A percentile compares a stretch with the other conserved stretches of the same genome.
These are phyloP conservation scores for Komagataella mondaviorum DNA, from an alignment of 805 yeast genomes.

Conservation along the genomic window DNA sequence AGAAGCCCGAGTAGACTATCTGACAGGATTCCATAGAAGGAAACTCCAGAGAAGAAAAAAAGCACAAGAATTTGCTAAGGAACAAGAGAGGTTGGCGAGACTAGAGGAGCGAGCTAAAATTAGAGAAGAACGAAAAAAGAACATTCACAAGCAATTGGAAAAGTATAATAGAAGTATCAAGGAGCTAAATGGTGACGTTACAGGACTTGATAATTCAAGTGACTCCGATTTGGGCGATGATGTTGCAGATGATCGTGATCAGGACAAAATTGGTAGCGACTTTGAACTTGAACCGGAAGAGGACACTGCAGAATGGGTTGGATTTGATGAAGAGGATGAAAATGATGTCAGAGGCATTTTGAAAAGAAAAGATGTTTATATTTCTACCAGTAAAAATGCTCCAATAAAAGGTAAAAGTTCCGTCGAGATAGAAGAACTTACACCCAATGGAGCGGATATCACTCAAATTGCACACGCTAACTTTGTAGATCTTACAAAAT, in stretches of 20 bases:
- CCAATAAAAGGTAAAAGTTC: constrained; percentile 32
- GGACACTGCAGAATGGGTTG: constrained; percentile 24
- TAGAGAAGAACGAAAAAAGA: constrained; percentile 58
- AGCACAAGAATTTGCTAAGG: constrained; percentile 65
- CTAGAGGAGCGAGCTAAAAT: constrained; percentile 64
- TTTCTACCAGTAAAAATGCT: constrained; percentile 16
- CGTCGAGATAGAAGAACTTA: constrained; percentile 44
- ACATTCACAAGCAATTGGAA: constrained; percentile 48
- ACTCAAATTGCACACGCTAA: constrained; percentile 41
- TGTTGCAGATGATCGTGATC: constrained; percentile 8
- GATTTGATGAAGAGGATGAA: constrained; percentile 19
- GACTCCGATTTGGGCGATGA: constrained; percentile 9
- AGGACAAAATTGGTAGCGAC: constrained; percentile 17
- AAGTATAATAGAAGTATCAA: constrained; percentile 28
- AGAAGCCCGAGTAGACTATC: constrained; percentile 64
- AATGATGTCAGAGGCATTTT: constrained; percentile 23
- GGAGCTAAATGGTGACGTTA: not conserved
- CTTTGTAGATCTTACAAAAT: constrained; percentile 55
- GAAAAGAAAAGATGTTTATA: constrained; percentile 29
- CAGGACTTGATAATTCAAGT: not conserved
- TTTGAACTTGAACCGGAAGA: constrained; percentile 6
- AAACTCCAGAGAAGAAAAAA: constrained; percentile 79
- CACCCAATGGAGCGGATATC: constrained; percentile 27
- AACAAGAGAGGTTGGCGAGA: constrained; percentile 58
- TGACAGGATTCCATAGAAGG: constrained; percentile 94